Percentiles rank a stretch among this genome's conserved stretches.
phyloP scores from a whole-genome alignment of 2,329 filamentous ascomycete species.

The Stromatinia cepivora region DNA sequence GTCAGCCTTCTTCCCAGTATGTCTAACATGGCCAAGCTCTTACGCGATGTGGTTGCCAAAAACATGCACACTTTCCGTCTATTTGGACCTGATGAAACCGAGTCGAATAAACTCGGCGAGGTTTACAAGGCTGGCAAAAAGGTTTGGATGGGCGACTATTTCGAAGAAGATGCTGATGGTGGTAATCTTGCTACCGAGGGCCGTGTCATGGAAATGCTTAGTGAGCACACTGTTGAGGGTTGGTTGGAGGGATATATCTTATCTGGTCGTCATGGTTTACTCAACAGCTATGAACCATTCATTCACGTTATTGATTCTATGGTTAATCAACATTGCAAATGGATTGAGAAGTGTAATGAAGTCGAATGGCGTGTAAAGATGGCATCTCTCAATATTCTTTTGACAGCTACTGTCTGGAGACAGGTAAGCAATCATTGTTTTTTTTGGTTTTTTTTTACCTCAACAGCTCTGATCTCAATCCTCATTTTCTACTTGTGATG shows the following conservation, averaged over 20 bases:
- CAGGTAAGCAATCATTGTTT: slow-evolving; percentile 50
- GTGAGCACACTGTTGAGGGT: slow-evolving; percentile 76
- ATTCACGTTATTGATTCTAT: slow-evolving; percentile 83
- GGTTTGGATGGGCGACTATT: slow-evolving; percentile 77
- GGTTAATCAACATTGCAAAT: slow-evolving; percentile 86
- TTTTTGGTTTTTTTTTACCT: background rate
- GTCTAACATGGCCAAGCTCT: slow-evolving; percentile 65
- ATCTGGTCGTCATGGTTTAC: slow-evolving; percentile 71
- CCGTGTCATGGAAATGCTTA: slow-evolving; percentile 82
- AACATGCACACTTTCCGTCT: slow-evolving; percentile 72
- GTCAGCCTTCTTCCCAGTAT: slow-evolving; percentile 61
- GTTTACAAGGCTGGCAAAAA: slow-evolving; percentile 77
- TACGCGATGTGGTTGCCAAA: slow-evolving; percentile 64
- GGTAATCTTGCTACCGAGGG: slow-evolving; percentile 69
- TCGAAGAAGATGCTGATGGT: slow-evolving; percentile 72
- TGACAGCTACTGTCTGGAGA: slow-evolving; percentile 77
- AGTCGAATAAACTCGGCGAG: slow-evolving; percentile 73
- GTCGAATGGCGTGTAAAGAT: slow-evolving; percentile 75
- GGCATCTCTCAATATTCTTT: slow-evolving; percentile 74
- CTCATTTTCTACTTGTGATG: too few species aligned
- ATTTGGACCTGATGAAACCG: slow-evolving; percentile 78
- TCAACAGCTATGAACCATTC: slow-evolving; percentile 79
- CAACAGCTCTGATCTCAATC: background rate
- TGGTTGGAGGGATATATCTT: slow-evolving; percentile 80
- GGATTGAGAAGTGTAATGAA: slow-evolving; percentile 79